Conservation (phyloP, 352 stramenopile species). For the Pythium myriotylum region DNA sequence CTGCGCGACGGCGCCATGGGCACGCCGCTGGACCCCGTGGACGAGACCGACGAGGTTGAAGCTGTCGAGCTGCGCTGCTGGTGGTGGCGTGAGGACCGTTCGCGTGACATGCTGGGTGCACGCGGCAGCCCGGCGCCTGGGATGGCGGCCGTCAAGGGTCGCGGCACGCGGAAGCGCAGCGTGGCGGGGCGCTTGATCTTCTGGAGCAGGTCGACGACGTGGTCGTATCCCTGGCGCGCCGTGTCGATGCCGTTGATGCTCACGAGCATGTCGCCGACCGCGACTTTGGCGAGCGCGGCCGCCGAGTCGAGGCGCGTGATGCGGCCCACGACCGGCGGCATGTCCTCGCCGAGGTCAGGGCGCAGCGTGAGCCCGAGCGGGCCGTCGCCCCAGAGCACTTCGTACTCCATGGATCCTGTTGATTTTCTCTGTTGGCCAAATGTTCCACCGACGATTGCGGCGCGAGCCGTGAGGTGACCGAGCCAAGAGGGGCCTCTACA, state of each 20-base stretch:
- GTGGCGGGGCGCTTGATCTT: slow-evolving; percentile 80
- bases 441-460: background rate
- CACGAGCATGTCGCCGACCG: slow-evolving; percentile 87
- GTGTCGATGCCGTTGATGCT: slow-evolving; percentile 89
- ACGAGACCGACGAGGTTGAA: slow-evolving; percentile 30
- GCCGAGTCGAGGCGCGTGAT: slow-evolving; percentile 88
- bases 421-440: background rate
- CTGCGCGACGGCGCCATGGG: slow-evolving; percentile 35
- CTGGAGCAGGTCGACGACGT: slow-evolving; percentile 81
- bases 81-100: slow-evolving; percentile 17
- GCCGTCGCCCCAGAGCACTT: slow-evolving; percentile 85
- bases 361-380: slow-evolving; percentile 81
- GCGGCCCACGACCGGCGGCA: slow-evolving; percentile 84
- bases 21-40: slow-evolving; percentile 31
- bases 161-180: slow-evolving; percentile 82
- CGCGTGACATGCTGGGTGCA: slow-evolving; percentile 17
- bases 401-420: slow-evolving; percentile 72
- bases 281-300: slow-evolving; percentile 76
- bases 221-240: slow-evolving; percentile 83
- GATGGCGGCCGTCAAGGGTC: slow-evolving; percentile 35
- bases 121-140: slow-evolving; percentile 3
- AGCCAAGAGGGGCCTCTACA: background rate
- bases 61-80: slow-evolving; percentile 34
- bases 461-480: background rate
- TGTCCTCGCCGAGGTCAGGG: slow-evolving; percentile 83